phyloP scores from a whole-genome alignment of 148 eudicot species.

The Rhododendron griersonianum region DNA sequence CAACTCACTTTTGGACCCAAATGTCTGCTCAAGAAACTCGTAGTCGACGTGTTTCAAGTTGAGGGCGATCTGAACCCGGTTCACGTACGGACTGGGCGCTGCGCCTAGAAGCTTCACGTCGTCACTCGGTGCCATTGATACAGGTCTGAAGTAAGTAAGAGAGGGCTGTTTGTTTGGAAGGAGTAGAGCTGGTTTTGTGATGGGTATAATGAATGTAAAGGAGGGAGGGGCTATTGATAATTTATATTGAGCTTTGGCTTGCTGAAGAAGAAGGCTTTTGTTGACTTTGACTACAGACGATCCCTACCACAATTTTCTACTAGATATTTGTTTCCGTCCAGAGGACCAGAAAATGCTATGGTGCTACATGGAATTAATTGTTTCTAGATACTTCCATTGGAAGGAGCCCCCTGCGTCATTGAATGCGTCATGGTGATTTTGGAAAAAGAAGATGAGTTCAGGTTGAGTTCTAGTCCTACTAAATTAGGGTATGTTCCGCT shows the following conservation, averaged over 20 bases:
- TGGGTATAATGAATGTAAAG: background rate
- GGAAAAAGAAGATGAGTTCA: no score
- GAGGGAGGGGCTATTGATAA: background rate
- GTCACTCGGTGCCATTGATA: conserved; percentile 14
- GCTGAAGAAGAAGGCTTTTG: background rate
- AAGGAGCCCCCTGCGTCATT: background rate
- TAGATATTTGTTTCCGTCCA: no score
- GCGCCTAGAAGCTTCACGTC: conserved; percentile 28
- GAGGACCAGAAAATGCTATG: no score
- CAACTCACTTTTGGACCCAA: conserved; percentile 41
- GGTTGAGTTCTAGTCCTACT: no score
- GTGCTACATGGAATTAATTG: no score
- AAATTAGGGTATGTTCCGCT: no score
- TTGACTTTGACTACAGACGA: background rate
- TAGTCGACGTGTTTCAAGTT: conserved; percentile 37
- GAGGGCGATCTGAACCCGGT: conserved; percentile 26
- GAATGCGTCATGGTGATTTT: background rate
- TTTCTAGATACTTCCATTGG: background rate
- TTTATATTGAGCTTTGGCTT: background rate
- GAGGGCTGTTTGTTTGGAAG: background rate
- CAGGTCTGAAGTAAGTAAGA: no score
- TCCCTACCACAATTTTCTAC: no score
- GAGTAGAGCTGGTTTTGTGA: no score
- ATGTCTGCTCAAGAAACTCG: conserved; percentile 30
- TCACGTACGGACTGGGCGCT: conserved; percentile 25